Conservation (phyloP, 495 filamentous ascomycete genomes). For the Rostrohypoxylon terebratum region DNA sequence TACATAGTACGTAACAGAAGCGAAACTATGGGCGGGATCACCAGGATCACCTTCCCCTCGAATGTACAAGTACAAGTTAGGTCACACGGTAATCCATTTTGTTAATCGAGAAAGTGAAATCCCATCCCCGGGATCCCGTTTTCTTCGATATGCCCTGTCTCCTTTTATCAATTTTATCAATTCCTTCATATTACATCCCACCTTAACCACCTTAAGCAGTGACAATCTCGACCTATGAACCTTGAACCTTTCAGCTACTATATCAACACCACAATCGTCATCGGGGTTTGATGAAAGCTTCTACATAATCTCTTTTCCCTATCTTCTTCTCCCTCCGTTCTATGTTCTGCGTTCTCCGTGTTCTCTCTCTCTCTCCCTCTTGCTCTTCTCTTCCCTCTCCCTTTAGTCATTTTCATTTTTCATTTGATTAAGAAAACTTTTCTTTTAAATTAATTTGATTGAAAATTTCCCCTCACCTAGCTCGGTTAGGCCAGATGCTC, state of each 20-base stretch:
- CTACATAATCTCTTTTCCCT: slow-evolving; percentile 1
- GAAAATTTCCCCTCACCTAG: slow-evolving; percentile 5
- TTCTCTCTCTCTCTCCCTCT: no score
- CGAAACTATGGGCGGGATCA: not conserved
- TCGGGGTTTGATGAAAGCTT: not conserved
- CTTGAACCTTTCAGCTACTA: not conserved
- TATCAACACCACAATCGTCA: slow-evolving; percentile 9
- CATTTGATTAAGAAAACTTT: slow-evolving; percentile 3
- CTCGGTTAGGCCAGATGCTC: slow-evolving; percentile 40
- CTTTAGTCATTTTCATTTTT: slow-evolving; percentile 7
- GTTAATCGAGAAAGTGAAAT: slow-evolving; percentile 50
- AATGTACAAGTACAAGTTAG: slow-evolving; percentile 39
- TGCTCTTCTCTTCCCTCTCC: not conserved
- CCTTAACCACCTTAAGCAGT: not conserved
- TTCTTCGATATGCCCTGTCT: slow-evolving; percentile 42
- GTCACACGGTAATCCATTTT: slow-evolving; percentile 47
- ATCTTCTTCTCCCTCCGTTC: no score
- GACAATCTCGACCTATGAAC: not conserved
- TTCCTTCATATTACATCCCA: slow-evolving; percentile 14
- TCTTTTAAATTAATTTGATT: slow-evolving; percentile 2
- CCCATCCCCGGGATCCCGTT: slow-evolving; percentile 40
- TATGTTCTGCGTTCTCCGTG: no score
- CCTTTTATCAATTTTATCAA: slow-evolving; percentile 31
- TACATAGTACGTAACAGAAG: slow-evolving; percentile 29
- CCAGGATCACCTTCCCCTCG: no score